Base-by-base conservation (phyloP, 108 stramenopile species). In the Cylindrotheca fusiformis region DNA sequence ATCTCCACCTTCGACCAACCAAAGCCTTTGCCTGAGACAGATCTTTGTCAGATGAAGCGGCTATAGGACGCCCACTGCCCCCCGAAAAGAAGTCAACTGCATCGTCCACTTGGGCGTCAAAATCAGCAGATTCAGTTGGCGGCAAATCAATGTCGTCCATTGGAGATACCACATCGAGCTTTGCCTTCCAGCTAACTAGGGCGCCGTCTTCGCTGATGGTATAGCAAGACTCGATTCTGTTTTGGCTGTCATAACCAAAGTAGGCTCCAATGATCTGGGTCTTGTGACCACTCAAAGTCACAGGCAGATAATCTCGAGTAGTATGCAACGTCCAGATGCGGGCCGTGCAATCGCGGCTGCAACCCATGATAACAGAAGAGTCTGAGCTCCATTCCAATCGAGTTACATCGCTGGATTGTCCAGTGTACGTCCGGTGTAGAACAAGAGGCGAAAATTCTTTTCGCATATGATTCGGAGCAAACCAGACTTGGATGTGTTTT, bases 401-500 rank as follows among this genome's bases (percentile, higher is more conserved):
- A 14, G 76, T 80, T 0, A 95, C 88, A 56, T 96, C 95, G 20
- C 93, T 95, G 31, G 78, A 65, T 51, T 82, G 78, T 5, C 99
- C 97, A 0, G 93, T 96, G 66, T 92, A 96, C 2, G 91, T 91
- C 19, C 94, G 79, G 60, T 92, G 91, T 19, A 97, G 72, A 10
- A 90, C 83, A 46, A 99, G 68, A 1, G 97, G 97, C 21, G 96
- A 85, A 63, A 98, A 96, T 64, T 98, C 95, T 33, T 89, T 84
- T 31, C 84, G 75, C 49, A 84, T 51, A 45, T 71, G 60, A 47
- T 79, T 83, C 2, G 97, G 96, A 1, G 97, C 82, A 53, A 78
- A 64, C 97, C 97, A 99, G 5, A 99, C 90, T 67, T 97, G 93
- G 4, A 98, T 78, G 47, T 94, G 83, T 55, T 84, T 93, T n/a